These are phyloP conservation scores for Suillus cothurnatus DNA, from an alignment of 768 basidiomycete genomes.

Conservation along the genomic window DNA sequence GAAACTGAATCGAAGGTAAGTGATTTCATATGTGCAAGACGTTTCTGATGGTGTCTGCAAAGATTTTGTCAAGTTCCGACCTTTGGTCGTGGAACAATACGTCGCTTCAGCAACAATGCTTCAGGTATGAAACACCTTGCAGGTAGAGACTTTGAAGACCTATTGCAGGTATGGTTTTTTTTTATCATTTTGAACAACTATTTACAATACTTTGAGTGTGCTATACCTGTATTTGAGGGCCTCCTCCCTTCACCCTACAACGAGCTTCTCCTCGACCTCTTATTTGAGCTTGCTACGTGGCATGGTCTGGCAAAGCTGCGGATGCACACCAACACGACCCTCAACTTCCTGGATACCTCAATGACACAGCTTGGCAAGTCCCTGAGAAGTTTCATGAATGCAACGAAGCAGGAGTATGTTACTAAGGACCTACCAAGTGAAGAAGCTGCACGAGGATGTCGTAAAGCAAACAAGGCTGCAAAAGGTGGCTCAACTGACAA, in stretches of 20 bases:
- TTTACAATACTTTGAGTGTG: constrained; percentile 19
- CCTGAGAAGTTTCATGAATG: constrained; percentile 30
- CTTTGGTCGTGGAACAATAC: constrained; percentile 35
- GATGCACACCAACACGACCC: constrained; percentile 17
- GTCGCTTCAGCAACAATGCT: constrained; percentile 30
- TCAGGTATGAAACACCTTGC: constrained; percentile 37
- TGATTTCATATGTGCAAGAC: background rate
- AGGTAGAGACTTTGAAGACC: constrained; percentile 14
- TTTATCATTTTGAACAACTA: too few species aligned
- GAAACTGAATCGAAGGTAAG: background rate
- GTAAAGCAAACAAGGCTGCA: background rate
- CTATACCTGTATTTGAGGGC: constrained; percentile 34
- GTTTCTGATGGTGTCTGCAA: background rate
- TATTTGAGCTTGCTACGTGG: constrained; percentile 29
- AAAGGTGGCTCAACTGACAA: background rate
- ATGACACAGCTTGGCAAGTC: constrained; percentile 24
- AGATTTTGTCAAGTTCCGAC: constrained; percentile 33
- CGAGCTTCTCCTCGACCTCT: constrained; percentile 18
- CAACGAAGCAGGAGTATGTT: constrained; percentile 12
- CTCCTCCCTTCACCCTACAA: constrained; percentile 25
- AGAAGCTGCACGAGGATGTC: constrained; percentile 23
- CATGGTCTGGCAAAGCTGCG: constrained; percentile 25
- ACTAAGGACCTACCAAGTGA: constrained; percentile 38
- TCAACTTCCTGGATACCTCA: constrained; percentile 18
- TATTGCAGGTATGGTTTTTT: background rate